Percentiles rank a stretch among this genome's conserved stretches.
Conservation (phyloP, 2,329 filamentous ascomycete species). For the Ustulina deusta region DNA sequence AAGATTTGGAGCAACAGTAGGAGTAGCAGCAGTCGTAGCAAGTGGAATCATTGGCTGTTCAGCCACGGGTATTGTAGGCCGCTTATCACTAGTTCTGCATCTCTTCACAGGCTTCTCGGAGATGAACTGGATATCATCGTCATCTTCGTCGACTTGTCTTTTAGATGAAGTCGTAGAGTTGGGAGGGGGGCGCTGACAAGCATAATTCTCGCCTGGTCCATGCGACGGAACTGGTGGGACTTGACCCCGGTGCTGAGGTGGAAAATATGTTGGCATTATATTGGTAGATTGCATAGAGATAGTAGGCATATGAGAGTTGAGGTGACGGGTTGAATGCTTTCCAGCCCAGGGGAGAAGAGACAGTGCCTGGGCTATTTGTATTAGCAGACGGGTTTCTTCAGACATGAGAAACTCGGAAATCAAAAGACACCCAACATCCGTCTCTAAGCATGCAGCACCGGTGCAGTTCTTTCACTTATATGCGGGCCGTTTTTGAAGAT, state of each 20-base stretch:
- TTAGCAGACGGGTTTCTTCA: slow-evolving; percentile 23
- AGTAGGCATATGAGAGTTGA: slow-evolving; percentile 1
- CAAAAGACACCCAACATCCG: slow-evolving; percentile 40
- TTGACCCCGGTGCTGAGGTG: slow-evolving; percentile 25
- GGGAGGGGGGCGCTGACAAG: slow-evolving; percentile 5
- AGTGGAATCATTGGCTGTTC: slow-evolving; percentile 9
- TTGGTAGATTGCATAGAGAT: slow-evolving; percentile 19
- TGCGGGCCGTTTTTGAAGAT: slow-evolving; percentile 10
- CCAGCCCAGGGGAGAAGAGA: slow-evolving; percentile 8
- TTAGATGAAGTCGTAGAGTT: slow-evolving; percentile 44
- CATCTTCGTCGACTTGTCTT: slow-evolving; percentile 49
- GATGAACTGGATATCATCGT: slow-evolving; percentile 60
- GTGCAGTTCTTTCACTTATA: slow-evolving; percentile 41
- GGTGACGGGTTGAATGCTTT: slow-evolving; percentile 2
- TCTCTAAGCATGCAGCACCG: slow-evolving; percentile 22
- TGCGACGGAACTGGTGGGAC: slow-evolving; percentile 19
- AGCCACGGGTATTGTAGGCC: slow-evolving; percentile 10
- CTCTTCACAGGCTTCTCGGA: slow-evolving; percentile 59
- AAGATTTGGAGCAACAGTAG: slow-evolving; percentile 16
- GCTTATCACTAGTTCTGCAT: slow-evolving; percentile 46
- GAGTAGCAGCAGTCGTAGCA: not conserved
- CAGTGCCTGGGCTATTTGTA: slow-evolving; percentile 41
- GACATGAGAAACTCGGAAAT: slow-evolving; percentile 36
- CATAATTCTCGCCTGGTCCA: slow-evolving; percentile 4
- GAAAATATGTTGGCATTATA: slow-evolving; percentile 38